phyloP scores from a whole-genome alignment of 1,139 yeast genomes.

The Magnusiomyces fungicola region DNA sequence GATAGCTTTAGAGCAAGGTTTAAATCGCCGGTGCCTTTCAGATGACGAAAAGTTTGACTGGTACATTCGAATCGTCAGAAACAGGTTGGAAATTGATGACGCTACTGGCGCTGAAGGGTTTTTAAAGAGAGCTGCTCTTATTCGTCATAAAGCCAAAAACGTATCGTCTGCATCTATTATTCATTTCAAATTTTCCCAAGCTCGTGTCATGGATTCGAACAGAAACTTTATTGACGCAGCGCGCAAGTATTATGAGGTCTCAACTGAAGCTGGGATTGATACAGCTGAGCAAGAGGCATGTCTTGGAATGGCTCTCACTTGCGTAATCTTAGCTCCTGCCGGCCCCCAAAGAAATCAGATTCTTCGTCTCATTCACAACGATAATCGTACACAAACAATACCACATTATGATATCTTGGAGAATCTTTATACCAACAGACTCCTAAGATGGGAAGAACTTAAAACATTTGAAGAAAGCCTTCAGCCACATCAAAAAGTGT shows the following conservation, averaged over 20 bases:
- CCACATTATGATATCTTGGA: constrained; percentile 25
- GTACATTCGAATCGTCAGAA: constrained; percentile 29
- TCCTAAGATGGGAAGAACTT: constrained; percentile 28
- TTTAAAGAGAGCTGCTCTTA: constrained; percentile 28
- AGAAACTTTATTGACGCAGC: constrained; percentile 32
- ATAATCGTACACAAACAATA: constrained; percentile 26
- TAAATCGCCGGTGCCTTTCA: constrained; percentile 21
- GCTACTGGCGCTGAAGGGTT: constrained; percentile 29
- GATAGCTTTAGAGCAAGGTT: constrained; percentile 24
- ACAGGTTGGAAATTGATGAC: constrained; percentile 30
- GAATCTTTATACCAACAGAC: constrained; percentile 27
- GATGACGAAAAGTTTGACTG: constrained; percentile 26
- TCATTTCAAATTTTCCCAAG: constrained; percentile 31
- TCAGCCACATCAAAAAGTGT: constrained; percentile 27
- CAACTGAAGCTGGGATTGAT: constrained; percentile 25
- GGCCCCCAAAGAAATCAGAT: constrained; percentile 32
- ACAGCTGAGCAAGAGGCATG: constrained; percentile 28
- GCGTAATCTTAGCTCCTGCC: constrained; percentile 32
- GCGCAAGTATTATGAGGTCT: constrained; percentile 29
- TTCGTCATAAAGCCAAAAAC: constrained; percentile 20
- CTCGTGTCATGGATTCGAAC: constrained; percentile 30
- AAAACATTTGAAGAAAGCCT: constrained; percentile 23
- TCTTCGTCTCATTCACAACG: constrained; percentile 28
- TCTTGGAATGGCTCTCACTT: constrained; percentile 30
- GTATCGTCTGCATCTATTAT: constrained; percentile 19